Conservation (phyloP, 345 rosid species). For the Excoecaria agallocha region DNA sequence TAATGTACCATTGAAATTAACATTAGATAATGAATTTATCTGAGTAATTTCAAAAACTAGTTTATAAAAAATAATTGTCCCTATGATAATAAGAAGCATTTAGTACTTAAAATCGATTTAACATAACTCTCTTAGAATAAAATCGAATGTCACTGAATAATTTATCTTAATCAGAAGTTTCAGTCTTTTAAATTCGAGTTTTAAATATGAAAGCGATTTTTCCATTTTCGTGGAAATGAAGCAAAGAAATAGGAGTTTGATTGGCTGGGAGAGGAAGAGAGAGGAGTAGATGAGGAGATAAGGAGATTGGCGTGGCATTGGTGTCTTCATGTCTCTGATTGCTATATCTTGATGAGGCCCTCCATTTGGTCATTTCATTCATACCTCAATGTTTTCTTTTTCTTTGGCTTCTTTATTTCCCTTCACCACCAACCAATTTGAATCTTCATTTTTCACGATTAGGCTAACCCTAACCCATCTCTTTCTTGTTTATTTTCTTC, state of each 20-base stretch:
- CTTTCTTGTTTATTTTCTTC: no score
- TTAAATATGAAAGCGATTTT: no score
- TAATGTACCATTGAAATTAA: no score
- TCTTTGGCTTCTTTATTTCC: slow-evolving; percentile 2
- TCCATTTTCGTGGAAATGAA: neutral
- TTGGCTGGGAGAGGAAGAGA: slow-evolving; percentile 5
- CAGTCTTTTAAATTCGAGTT: no score
- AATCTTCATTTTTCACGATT: neutral
- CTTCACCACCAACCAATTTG: slow-evolving; percentile 1
- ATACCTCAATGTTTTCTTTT: slow-evolving; percentile 17
- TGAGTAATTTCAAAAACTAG: no score
- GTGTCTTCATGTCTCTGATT: slow-evolving; percentile 36
- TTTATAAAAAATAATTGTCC: no score
- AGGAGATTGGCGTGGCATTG: slow-evolving; percentile 45
- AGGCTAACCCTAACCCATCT: neutral
- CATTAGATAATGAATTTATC: no score
- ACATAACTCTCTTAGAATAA: no score
- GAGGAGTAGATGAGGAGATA: slow-evolving; percentile 27
- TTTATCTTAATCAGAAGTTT: no score
- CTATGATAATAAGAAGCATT: no score
- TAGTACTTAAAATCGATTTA: no score
- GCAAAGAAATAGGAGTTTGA: neutral
- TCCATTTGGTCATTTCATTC: slow-evolving; percentile 6
- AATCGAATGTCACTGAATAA: no score
- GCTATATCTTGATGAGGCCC: neutral